A percentile compares a stretch with the other conserved stretches of the same genome.
Conservation (phyloP, 2,329 filamentous ascomycete genomes). For the Xylariaceae sp. region DNA sequence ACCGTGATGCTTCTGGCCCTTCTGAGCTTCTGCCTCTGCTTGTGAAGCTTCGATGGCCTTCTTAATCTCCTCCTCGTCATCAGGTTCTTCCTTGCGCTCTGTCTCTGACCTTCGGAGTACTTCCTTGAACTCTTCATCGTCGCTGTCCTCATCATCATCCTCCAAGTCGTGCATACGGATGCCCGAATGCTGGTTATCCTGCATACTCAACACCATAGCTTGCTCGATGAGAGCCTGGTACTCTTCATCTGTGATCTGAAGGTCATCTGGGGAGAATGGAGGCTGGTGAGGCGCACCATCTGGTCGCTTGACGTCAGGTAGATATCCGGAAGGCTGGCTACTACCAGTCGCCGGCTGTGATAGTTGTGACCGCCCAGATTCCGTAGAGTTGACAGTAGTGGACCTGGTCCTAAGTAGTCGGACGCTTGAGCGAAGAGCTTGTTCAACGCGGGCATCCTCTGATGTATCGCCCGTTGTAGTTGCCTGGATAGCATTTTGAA, state of each 20-base stretch:
- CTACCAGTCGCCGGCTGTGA: constrained; percentile 3
- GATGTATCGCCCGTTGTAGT: constrained; percentile 65
- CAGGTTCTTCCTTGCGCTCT: constrained; percentile 14
- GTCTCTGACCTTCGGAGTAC: constrained; percentile 21
- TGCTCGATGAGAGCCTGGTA: constrained; percentile 53
- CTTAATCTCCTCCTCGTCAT: constrained; percentile 35
- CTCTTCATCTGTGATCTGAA: constrained; percentile 51
- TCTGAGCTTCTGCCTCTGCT: constrained; percentile 13
- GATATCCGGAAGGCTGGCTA: background rate
- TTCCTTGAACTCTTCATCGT: constrained; percentile 17
- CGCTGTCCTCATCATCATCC: constrained; percentile 11
- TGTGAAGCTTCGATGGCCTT: constrained; percentile 38
- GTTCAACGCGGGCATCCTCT: constrained; percentile 68
- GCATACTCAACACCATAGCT: constrained; percentile 50
- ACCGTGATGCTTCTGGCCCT: constrained; percentile 3
- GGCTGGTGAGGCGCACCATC: constrained; percentile 5
- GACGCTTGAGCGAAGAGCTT: constrained; percentile 69
- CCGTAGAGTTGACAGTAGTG: constrained; percentile 15
- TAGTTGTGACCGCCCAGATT: constrained; percentile 10
- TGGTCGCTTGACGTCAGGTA: constrained; percentile 13
- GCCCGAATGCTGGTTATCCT: constrained; percentile 17
- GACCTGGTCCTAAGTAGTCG: constrained; percentile 41
- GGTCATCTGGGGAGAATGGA: constrained; percentile 28
- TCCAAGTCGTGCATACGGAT: constrained; percentile 19
- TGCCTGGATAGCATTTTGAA: constrained; percentile 62